Conservation (phyloP, 805 yeast genomes). For the Ogataea sp. region DNA sequence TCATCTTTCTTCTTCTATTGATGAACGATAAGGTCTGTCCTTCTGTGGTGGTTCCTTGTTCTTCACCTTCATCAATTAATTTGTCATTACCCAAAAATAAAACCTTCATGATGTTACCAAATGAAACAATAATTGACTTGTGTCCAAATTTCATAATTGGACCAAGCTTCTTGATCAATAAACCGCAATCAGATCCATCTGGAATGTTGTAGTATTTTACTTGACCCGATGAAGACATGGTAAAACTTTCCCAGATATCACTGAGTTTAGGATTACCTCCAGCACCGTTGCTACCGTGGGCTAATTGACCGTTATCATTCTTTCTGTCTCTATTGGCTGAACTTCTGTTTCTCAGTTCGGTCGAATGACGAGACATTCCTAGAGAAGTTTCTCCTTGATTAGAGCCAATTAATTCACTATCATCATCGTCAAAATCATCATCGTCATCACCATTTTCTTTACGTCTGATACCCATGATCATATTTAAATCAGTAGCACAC, state of each 20-base stretch:
- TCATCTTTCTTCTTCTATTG: conserved; percentile 27
- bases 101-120: conserved; percentile 67
- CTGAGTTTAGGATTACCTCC: conserved; percentile 22
- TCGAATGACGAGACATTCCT: neutral
- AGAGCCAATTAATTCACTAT: neutral
- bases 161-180: conserved; percentile 48
- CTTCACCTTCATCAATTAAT: conserved; percentile 50
- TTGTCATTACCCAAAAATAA: conserved; percentile 72
- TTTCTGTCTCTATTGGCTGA: neutral
- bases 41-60: conserved; percentile 29
- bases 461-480: conserved; percentile 58
- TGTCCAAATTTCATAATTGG: conserved; percentile 67
- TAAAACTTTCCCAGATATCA: conserved; percentile 75
- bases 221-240: conserved; percentile 60
- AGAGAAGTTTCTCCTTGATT: neutral
- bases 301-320: too few species aligned
- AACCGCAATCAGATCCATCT: conserved; percentile 31
- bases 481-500: conserved; percentile 72
- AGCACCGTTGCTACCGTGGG: too few species aligned
- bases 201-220: conserved; percentile 54
- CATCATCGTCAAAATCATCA: neutral
- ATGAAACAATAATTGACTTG: conserved; percentile 65
- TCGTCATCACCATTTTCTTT: conserved; percentile 26
- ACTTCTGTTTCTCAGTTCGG: neutral
- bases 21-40: conserved; percentile 24